phyloP scores from a whole-genome alignment of 2,329 filamentous ascomycete species.

The Diaporthe australafricana region DNA sequence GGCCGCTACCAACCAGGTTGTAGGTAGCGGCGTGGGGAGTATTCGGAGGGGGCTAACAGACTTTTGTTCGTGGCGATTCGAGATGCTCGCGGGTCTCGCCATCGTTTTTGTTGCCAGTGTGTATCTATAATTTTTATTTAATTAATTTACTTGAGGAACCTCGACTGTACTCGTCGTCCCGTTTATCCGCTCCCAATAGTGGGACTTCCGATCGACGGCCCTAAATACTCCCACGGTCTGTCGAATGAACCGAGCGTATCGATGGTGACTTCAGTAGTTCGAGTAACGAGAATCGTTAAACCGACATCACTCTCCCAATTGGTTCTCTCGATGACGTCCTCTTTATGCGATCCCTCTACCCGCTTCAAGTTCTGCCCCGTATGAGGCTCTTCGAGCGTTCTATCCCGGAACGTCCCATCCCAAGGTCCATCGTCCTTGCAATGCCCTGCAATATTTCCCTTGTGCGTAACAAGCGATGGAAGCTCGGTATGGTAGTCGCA shows the following conservation, averaged over 20 bases:
- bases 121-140: background rate
- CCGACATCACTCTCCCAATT: background rate
- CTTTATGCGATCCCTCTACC: background rate
- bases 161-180: background rate
- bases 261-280: constrained; percentile 1
- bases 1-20: constrained; percentile 43
- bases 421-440: background rate
- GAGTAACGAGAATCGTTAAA: background rate
- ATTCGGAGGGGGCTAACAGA: background rate
- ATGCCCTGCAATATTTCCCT: background rate
- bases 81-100: background rate
- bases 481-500: background rate
- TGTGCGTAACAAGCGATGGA: background rate
- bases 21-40: constrained; percentile 1
- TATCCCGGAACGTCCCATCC: background rate
- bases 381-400: background rate
- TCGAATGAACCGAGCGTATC: constrained; percentile 9
- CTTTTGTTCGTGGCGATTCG: background rate
- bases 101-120: background rate
- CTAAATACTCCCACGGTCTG: constrained; percentile 10
- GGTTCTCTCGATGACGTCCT: background rate
- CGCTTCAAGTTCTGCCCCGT: background rate
- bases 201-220: background rate
- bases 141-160: background rate
- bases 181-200: background rate